Evolutionary conservation across 192 early-diverging fungal species (phyloP), one percentile per base, ranked within the genome.

Genomic region (Podila clonocystis): DNA sequence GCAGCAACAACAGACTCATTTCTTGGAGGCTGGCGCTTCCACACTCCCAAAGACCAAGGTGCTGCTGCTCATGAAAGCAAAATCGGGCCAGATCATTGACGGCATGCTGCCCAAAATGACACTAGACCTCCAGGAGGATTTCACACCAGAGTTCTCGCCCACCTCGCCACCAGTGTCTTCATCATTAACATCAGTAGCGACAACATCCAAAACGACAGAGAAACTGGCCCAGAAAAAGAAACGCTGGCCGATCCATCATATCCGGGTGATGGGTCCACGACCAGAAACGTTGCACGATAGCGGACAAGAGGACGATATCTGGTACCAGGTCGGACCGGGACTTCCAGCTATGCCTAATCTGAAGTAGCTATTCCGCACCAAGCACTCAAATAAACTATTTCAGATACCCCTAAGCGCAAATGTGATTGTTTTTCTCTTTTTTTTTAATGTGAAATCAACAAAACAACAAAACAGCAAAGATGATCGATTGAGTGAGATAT

Each of bases 231-330:
- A 15, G 24, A 76, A 57, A 31, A 76, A 28, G 48, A 66, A 45
- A 9, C 38, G 75, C 0, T 78, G 75, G 75, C 69, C 75, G 2
- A 65, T 78, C 41, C 69, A 67, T 20, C 75, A 78, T n/a, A 15
- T 78, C 3, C 75, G 70, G 36, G 33, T 78, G 6, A 29, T 71
- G 11, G 75, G 75, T 19, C 65, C 65, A 17, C 17, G 13, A 3
- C 24, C 50, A 34, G 4, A n/a, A 12, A 7, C 31, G 19, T 26
- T 33, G 11, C 8, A n/a, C 1, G 26, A 9, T 17, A 29, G 11
- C 41, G 33, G 15, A 4, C 3, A 13, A 33, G 60, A 41, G 9
- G 59, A 78, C 13, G 49, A 80, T 12, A 80, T 72, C 15, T 72
- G 66, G 77, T 72, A 80, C 22, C 57, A 65, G 22, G 49, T 69